These are phyloP conservation scores for Quercus wislizeni DNA, from an alignment of 306 rosid species.

Conservation along the genomic window DNA sequence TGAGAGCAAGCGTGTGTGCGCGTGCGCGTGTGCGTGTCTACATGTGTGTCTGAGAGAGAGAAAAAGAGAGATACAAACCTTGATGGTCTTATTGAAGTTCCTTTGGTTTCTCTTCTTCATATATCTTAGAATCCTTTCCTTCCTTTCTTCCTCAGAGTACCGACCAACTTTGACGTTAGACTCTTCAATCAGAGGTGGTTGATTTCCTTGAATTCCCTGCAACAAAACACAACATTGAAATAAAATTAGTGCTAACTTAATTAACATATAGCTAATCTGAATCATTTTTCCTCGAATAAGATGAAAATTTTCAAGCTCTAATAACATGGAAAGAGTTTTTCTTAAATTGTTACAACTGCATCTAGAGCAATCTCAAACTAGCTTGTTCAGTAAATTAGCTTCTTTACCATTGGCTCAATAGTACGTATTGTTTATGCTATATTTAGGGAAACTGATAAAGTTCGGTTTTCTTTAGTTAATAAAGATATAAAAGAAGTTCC, in stretches of 20 bases:
- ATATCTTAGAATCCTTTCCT: constrained; percentile 78
- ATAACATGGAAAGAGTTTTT: no score
- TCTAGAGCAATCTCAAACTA: neutral
- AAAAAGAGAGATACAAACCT: constrained; percentile 34
- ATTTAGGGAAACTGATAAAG: neutral
- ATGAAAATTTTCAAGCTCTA: no score
- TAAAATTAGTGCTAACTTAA: neutral
- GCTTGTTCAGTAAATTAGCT: neutral
- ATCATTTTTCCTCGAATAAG: neutral
- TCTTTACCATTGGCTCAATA: neutral
- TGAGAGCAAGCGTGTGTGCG: no score
- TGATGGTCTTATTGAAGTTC: constrained; percentile 85
- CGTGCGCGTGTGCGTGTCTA: no score
- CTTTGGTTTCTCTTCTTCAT: constrained; percentile 95
- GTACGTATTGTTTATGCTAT: neutral
- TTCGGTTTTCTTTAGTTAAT: neutral
- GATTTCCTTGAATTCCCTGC: constrained; percentile 63
- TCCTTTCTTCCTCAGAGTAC: constrained; percentile 91
- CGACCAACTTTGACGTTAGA: constrained; percentile 68
- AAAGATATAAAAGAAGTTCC: neutral
- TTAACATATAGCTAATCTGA: neutral
- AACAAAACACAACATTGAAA: neutral
- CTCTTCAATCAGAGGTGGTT: constrained; percentile 53
- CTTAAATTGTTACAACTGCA: neutral
- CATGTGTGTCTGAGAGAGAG: neutral